Evolutionary conservation across 2,329 filamentous ascomycete species (phyloP).

Genomic region (Fusarium phyllophilum): DNA sequence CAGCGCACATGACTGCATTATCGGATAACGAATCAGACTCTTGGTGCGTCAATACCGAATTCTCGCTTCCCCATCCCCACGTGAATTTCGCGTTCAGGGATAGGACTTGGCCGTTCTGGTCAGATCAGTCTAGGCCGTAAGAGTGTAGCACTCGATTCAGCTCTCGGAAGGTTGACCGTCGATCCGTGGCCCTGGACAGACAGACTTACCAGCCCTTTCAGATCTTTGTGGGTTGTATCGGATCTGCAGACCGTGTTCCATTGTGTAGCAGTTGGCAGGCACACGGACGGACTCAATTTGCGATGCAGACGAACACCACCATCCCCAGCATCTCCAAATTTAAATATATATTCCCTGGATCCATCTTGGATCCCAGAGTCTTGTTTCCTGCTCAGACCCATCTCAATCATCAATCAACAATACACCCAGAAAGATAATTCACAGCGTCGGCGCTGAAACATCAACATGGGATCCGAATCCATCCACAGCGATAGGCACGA

Average conservation of each 20-base stretch:
- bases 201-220: constrained; percentile 15
- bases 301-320: not conserved
- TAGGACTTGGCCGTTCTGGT: constrained; percentile 14
- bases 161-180: constrained; percentile 37
- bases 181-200: constrained; percentile 26
- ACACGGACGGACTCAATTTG: not conserved
- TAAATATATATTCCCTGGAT: constrained; percentile 30
- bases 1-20: constrained; percentile 1
- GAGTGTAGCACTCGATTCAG: not conserved
- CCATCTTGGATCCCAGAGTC: not conserved
- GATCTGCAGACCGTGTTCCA: constrained; percentile 39
- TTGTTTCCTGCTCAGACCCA: constrained; percentile 4
- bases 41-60: constrained; percentile 13
- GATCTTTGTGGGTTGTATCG: constrained; percentile 33
- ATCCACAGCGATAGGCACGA: constrained; percentile 28
- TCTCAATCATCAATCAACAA: constrained; percentile 7
- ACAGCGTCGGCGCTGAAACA: constrained; percentile 18
- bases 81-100: not conserved
- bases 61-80: constrained; percentile 17
- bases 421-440: not conserved
- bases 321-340: not conserved
- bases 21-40: not conserved
- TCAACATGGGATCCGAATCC: constrained; percentile 33
- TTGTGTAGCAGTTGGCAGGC: constrained; percentile 10
- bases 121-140: constrained; percentile 15